Percentiles rank a stretch among this genome's conserved stretches.
Evolutionary conservation across 2,329 filamentous ascomycete species (phyloP).

Genomic region (Thermothelomyces thermophilus): DNA sequence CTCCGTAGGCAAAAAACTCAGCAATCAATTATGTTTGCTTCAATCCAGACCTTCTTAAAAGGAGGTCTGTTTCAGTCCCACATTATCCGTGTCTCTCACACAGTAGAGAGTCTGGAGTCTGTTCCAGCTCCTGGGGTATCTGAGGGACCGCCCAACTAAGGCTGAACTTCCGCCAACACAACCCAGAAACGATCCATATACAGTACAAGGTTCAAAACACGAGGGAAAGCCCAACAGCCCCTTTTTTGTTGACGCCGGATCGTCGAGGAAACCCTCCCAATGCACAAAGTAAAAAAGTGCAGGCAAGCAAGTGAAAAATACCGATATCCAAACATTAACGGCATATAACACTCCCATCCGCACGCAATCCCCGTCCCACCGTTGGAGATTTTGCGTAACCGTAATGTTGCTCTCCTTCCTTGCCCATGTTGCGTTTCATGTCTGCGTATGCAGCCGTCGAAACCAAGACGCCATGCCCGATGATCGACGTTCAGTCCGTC

Average conservation of each 20-base stretch:
- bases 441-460: not conserved
- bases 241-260: not conserved
- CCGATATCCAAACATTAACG: not conserved
- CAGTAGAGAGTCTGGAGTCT: too few relatives aligned
- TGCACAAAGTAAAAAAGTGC: not conserved
- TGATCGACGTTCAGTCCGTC: not conserved
- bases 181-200: not conserved
- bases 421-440: not conserved
- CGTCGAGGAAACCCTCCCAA: not conserved
- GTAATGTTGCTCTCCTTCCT: too few relatives aligned
- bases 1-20: too few relatives aligned
- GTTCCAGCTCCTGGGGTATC: not conserved
- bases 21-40: not conserved
- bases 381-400: not conserved
- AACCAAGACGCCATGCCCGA: not conserved
- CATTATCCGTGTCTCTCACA: not conserved
- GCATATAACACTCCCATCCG: not conserved
- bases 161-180: not conserved
- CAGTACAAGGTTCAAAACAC: not conserved
- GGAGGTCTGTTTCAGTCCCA: not conserved
- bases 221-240: not conserved
- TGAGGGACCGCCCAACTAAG: constrained; percentile 1
- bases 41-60: not conserved
- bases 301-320: not conserved
- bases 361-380: not conserved